These are phyloP conservation scores for Picea mariana DNA, from an alignment of 83 land plant genomes.

Conservation along the genomic window DNA sequence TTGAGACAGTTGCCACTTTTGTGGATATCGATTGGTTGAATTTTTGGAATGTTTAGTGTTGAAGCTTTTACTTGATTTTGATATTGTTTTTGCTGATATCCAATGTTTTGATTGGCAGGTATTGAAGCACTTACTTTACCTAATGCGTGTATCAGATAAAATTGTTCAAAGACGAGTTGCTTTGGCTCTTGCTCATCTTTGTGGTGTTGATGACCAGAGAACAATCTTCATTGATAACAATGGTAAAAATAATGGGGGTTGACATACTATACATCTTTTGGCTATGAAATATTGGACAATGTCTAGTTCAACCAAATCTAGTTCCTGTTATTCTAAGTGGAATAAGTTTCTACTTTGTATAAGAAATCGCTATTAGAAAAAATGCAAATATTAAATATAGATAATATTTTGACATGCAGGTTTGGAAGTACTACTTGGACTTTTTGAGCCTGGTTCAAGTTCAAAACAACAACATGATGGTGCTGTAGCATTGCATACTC, in stretches of 20 bases:
- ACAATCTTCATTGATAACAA: constrained; percentile 83
- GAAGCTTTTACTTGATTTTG: too few species aligned
- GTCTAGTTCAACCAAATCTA: background rate
- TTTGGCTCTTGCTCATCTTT: constrained; percentile 91
- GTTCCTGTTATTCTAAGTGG: background rate
- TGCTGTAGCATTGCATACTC: constrained; percentile 70
- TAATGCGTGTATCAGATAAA: constrained; percentile 84
- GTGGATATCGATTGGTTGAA: too few species aligned
- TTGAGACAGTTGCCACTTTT: too few species aligned
- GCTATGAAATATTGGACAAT: background rate
- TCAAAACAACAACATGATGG: constrained; percentile 78
- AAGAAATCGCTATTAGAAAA: background rate
- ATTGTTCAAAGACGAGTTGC: constrained; percentile 85
- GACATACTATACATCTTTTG: background rate
- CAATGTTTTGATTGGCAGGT: constrained; percentile 46
- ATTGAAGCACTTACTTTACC: constrained; percentile 80
- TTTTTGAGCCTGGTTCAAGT: constrained; percentile 56
- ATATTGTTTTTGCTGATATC: too few species aligned
- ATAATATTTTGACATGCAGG: constrained; percentile 46
- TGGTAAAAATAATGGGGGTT: constrained; percentile 40
- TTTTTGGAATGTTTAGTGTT: too few species aligned
- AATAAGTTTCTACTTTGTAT: background rate
- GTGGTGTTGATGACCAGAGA: constrained; percentile 76
- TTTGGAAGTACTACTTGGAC: constrained; percentile 74
- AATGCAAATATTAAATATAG: background rate